Evolutionary conservation across 1,284 basidiomycete species (phyloP).

Genomic region (Cryptococcus sp.): DNA sequence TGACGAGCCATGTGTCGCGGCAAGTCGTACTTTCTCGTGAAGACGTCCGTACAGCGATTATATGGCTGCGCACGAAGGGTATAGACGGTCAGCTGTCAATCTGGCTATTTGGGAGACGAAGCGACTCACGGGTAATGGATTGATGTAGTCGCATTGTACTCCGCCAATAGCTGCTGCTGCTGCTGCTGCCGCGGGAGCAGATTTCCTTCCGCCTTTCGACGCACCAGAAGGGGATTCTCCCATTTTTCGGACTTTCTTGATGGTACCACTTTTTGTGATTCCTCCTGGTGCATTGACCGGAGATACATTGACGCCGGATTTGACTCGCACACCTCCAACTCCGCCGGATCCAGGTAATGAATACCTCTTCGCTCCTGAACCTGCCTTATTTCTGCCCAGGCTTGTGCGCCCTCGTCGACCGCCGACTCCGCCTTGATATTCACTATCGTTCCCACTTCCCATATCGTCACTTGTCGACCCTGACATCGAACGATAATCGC

Average conservation of each 20-base stretch:
- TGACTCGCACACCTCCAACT: slow-evolving; percentile 2
- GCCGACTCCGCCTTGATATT: slow-evolving; percentile 16
- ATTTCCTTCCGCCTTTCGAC: slow-evolving; percentile 15
- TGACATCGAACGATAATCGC: slow-evolving; percentile 12
- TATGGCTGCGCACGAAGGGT: slow-evolving; percentile 34
- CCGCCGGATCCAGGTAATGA: neutral
- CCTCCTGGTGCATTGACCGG: slow-evolving; percentile 17
- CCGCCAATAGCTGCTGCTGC: slow-evolving; percentile 21
- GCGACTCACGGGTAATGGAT: slow-evolving; percentile 43
- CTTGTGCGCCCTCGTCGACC: slow-evolving; percentile 5
- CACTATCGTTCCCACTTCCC: slow-evolving; percentile 23
- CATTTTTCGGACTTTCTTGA: slow-evolving; percentile 26
- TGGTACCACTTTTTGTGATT: slow-evolving; percentile 18
- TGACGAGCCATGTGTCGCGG: slow-evolving; percentile 51
- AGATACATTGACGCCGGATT: slow-evolving; percentile 5
- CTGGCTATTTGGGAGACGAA: neutral
- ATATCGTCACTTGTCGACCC: slow-evolving; percentile 4
- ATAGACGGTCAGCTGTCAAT: neutral
- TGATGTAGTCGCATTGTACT: slow-evolving; percentile 50
- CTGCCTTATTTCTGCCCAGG: neutral
- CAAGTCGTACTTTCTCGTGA: slow-evolving; percentile 51
- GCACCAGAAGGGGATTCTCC: slow-evolving; percentile 15
- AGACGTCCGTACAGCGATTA: slow-evolving; percentile 48
- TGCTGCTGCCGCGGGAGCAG: slow-evolving; percentile 5
- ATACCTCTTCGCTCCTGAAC: neutral